Evolutionary conservation across 1,139 yeast genomes (phyloP).

Genomic region (Lizanozyma gosingica): DNA sequence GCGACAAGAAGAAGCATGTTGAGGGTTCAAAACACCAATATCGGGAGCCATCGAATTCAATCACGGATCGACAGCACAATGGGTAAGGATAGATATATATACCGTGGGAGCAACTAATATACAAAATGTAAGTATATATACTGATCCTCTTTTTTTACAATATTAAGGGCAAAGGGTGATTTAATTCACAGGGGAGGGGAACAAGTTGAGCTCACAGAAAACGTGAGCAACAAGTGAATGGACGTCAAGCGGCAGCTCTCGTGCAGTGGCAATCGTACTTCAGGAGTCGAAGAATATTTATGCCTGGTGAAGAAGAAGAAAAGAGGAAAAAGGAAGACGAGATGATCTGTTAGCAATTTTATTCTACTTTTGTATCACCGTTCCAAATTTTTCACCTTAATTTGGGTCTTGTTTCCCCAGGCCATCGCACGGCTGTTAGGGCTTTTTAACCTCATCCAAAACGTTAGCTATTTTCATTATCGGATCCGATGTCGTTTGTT

Average conservation of each 20-base stretch:
- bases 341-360: too few species aligned
- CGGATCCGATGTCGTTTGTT: too few species aligned
- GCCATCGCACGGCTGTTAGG: too few species aligned
- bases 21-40: neutral
- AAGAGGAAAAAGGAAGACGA: too few species aligned
- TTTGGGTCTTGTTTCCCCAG: too few species aligned
- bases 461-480: too few species aligned
- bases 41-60: neutral
- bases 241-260: slow-evolving; percentile 5
- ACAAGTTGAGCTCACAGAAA: neutral
- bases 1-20: neutral
- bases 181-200: too few species aligned
- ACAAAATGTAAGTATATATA: neutral
- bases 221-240: slow-evolving; percentile 1
- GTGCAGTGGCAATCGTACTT: neutral
- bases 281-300: neutral
- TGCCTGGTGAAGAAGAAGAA: neutral
- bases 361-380: too few species aligned
- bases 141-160: neutral
- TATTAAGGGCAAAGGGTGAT: neutral
- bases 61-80: neutral
- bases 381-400: too few species aligned
- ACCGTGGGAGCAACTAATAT: neutral
- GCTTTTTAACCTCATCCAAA: too few species aligned
- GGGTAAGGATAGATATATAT: neutral